Base-by-base conservation (phyloP, 2,329 filamentous ascomycete genomes). In the Colletotrichum liriopes region DNA sequence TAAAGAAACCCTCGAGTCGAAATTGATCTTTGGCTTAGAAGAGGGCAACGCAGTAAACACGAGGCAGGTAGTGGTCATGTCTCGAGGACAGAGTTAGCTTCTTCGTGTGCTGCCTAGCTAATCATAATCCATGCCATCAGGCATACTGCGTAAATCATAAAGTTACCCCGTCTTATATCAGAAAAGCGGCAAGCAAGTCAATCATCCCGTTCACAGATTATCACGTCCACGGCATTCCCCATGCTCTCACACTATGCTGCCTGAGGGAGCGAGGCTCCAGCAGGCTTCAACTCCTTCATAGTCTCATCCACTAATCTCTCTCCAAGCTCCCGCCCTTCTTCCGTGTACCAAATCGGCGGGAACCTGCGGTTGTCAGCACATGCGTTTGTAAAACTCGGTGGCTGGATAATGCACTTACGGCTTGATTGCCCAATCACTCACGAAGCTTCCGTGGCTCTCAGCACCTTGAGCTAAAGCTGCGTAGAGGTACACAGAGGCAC, bases 301-400 rank as follows among this genome's bases (percentile, higher is more conserved):
- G 82, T 84, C 73, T 84, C 82, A 0, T 79, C 75, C 84, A 83
- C 86, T 5, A 85, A 61, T 26, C 76, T 76, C 1, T 84, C 77
- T n/a, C 74, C 80, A 29, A 84, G 67, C 4, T 75, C 69, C 32
- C 78, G 78, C 0, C 83, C 84, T 39, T 84, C 79, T 1, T 78
- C 66, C 0, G 76, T 79, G 47, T 85, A 84, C 12, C 81, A 67
- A 5, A 79, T 75, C 16, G 74, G 67, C 1, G 80, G 76, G 55
- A 81, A 84, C 73, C 82, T 84, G 61, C 9, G 1, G 18, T 39
- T 20, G 37, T 58, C 8, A 58, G 35, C 55, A 41, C 5, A 3
- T 3, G 11, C 12, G 5, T 7, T 20, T 2, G 11, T 2, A 14
- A 41, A 26, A 18, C 6, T 18, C 4, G 3, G 9, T 8, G 55